Conservation (phyloP, 108 stramenopile species). For the Nannochloropsis salina region DNA sequence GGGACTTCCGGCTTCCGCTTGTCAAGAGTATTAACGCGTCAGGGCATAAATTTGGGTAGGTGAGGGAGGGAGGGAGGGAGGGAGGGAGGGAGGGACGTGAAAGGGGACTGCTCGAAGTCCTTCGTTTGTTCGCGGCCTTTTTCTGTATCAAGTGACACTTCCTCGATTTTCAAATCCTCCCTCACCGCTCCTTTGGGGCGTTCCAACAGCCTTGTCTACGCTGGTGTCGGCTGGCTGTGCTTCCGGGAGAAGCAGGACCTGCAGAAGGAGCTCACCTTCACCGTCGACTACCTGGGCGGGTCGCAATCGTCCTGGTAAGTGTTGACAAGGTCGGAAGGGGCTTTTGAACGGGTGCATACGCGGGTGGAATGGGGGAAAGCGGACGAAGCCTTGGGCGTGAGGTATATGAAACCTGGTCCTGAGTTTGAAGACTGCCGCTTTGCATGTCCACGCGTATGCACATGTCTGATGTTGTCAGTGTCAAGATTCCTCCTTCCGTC, state of each 20-base stretch:
- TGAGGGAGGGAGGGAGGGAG: constrained; percentile 1
- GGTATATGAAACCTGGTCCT: no score
- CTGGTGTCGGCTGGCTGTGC: constrained; percentile 60
- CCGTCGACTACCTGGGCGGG: constrained; percentile 52
- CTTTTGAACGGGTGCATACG: no score
- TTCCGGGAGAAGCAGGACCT: constrained; percentile 56
- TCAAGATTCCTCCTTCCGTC: no score
- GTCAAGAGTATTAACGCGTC: constrained; percentile 56
- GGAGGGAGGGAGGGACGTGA: background rate
- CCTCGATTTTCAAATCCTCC: no score
- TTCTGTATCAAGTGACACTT: background rate
- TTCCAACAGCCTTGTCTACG: constrained; percentile 45
- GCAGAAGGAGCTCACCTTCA: constrained; percentile 54
- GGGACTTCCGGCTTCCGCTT: constrained; percentile 58
- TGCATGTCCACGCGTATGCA: no score
- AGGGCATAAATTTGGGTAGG: constrained; percentile 60
- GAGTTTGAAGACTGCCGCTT: no score
- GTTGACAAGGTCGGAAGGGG: background rate
- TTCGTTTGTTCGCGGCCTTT: background rate
- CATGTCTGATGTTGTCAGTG: no score
- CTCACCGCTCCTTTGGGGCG: no score
- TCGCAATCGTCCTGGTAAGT: background rate
- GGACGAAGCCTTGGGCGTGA: no score
- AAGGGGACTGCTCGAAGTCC: background rate
- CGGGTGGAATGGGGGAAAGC: no score